Conservation (phyloP, 345 rosid genomes). For the Raphanus raphanistrum region DNA sequence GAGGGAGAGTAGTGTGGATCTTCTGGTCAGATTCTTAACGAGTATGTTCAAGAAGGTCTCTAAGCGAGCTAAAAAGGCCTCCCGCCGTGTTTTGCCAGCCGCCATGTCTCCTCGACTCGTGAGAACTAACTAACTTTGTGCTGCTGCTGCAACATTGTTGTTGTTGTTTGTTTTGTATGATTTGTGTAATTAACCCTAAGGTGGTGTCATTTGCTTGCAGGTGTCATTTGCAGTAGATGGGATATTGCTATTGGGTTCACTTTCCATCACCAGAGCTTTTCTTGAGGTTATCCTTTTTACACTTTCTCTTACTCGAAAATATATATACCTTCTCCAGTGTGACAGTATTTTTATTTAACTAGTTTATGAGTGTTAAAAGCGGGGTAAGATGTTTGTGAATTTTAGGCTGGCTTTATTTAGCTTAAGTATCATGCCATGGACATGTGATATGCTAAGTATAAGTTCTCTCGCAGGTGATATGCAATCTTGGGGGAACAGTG, state of each 20-base stretch:
- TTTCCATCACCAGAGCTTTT: conserved; percentile 67
- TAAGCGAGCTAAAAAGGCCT: conserved; percentile 69
- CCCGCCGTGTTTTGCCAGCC: conserved; percentile 61
- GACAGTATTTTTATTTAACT: too few relatives aligned
- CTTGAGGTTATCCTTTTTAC: conserved; percentile 47
- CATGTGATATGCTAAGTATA: background rate
- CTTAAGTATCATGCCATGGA: too few relatives aligned
- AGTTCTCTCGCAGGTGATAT: conserved; percentile 50
- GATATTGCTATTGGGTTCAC: conserved; percentile 61
- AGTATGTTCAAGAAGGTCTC: conserved; percentile 66
- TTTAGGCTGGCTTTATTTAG: background rate
- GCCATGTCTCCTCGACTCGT: conserved; percentile 70
- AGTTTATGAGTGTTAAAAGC: too few relatives aligned
- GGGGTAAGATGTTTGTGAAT: background rate
- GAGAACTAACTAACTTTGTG: background rate
- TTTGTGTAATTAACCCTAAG: background rate
- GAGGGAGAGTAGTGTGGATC: conserved; percentile 70
- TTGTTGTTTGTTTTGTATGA: background rate
- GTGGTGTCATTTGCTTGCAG: conserved; percentile 27
- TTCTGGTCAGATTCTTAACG: conserved; percentile 60
- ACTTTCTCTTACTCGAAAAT: too few relatives aligned
- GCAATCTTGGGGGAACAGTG: conserved; percentile 72
- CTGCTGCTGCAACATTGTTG: background rate
- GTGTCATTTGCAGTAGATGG: conserved; percentile 89
- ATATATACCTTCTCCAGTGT: too few relatives aligned